Evolutionary conservation across 2,329 filamentous ascomycete genomes (phyloP), one percentile per base, ranked within the genome.

Genomic region (Elsinoe arachidis): DNA sequence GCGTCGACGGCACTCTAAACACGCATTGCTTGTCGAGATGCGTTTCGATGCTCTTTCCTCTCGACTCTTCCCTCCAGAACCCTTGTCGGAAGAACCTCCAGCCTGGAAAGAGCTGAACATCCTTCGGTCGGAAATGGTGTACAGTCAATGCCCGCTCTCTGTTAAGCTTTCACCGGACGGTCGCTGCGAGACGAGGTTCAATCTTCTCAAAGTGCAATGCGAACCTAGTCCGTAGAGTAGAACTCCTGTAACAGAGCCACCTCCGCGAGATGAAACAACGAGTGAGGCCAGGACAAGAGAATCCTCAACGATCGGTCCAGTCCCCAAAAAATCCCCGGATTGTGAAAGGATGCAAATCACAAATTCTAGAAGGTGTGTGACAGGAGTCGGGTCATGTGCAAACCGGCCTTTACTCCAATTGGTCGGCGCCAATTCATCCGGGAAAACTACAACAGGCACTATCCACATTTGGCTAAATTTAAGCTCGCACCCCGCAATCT

Each of bases 1-100:
- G 61, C 88, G 81, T 63, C 88, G 80, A 67, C 90, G 85, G 73
- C 88, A 90, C 65, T 88, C 86, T 49, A 86, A 84, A 69, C 86
- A 90, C 35, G 86, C 86, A 65, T 86, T 76, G 64, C 69, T 75
- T 2, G 75, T 77, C 2, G 74, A 76, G 46, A 76, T 76, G 3
- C 75, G 69, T 38, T 73, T 66, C 19, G 73, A 73, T 37, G 68
- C 71, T 21, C 68, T 63, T 12, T 68, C 64, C 5, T 68, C 69
- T 56, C 38, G 38, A 17, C 38, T 14, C 19, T 43, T 43, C 3
- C 15, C 38, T 17, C 14, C 12, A 43, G 38, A 19, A 2, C 9
- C 38, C 38, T 19, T 19, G 12, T 43, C 15, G 38, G 15, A 43
- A 43, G 38, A 43, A 19, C 15, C 15, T 19, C 14, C 12, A 10